Conservation (phyloP, 2,329 filamentous ascomycete genomes). For the Stylonectria norvegica region DNA sequence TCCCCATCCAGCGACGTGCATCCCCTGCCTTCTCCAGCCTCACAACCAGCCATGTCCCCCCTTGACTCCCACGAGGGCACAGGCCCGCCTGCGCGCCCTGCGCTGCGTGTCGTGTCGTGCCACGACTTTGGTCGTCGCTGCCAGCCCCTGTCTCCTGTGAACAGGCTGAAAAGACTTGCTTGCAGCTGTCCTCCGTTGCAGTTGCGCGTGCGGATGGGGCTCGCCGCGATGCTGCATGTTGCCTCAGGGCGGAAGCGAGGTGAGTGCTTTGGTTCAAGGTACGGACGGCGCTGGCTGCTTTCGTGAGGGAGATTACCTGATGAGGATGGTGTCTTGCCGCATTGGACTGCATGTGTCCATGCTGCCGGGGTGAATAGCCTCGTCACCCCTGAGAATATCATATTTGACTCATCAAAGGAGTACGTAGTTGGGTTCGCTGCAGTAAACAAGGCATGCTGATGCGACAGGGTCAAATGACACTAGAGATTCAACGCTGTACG, state of each 20-base stretch:
- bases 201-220: background rate
- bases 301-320: background rate
- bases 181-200: background rate
- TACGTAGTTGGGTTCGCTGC: constrained; percentile 6
- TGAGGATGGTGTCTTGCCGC: background rate
- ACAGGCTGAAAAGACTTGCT: background rate
- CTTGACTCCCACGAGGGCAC: background rate
- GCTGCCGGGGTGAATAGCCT: background rate
- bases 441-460: constrained; percentile 7
- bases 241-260: background rate
- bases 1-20: constrained; percentile 28
- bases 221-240: background rate
- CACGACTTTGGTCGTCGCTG: background rate
- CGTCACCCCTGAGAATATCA: too few relatives aligned
- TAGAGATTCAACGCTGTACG: background rate
- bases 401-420: constrained; percentile 15
- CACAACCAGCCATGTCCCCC: background rate
- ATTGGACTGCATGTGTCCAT: background rate
- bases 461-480: constrained; percentile 3
- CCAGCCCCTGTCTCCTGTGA: background rate
- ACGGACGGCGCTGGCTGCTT: too few relatives aligned
- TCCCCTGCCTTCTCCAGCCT: constrained; percentile 8
- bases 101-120: constrained; percentile 4
- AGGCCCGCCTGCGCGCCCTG: background rate
- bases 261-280: background rate